Evolutionary conservation across 78 protist species (phyloP).

Genomic region (Goniomonas avonlea): DNA sequence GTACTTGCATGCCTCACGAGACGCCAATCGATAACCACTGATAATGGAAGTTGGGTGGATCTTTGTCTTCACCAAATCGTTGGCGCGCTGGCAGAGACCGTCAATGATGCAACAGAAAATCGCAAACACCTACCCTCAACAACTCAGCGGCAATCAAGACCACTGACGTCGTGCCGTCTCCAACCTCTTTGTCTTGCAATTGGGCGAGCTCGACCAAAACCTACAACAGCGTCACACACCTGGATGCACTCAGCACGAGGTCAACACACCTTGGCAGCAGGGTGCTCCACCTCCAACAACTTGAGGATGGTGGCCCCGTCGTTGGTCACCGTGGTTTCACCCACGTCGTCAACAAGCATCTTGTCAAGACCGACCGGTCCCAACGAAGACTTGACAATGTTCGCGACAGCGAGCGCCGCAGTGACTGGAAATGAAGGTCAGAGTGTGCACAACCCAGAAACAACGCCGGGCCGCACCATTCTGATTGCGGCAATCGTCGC

Average conservation of each 20-base stretch:
- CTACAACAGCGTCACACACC: not conserved
- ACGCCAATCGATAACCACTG: constrained; percentile 89
- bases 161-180: constrained; percentile 98
- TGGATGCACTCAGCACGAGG: constrained; percentile 40
- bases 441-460: not conserved
- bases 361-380: constrained; percentile 99
- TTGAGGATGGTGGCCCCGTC: constrained; percentile 85
- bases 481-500: constrained; percentile 75
- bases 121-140: constrained; percentile 36
- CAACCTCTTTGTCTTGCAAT: constrained; percentile 88
- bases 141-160: constrained; percentile 97
- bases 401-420: constrained; percentile 87
- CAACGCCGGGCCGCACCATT: constrained; percentile 49
- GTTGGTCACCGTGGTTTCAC: constrained; percentile 87
- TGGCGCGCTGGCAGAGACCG: constrained; percentile 61
- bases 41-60: constrained; percentile 98
- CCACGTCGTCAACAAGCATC: constrained; percentile 97
- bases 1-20: constrained; percentile 77
- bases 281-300: constrained; percentile 91
- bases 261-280: constrained; percentile 90
- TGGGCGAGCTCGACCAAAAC: constrained; percentile 58
- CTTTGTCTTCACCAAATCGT: constrained; percentile 76
- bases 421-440: constrained; percentile 46
- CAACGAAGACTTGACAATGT: constrained; percentile 90
- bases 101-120: not conserved